phyloP scores from a whole-genome alignment of 441 rosid species.

The Dalechampia spathulata region DNA sequence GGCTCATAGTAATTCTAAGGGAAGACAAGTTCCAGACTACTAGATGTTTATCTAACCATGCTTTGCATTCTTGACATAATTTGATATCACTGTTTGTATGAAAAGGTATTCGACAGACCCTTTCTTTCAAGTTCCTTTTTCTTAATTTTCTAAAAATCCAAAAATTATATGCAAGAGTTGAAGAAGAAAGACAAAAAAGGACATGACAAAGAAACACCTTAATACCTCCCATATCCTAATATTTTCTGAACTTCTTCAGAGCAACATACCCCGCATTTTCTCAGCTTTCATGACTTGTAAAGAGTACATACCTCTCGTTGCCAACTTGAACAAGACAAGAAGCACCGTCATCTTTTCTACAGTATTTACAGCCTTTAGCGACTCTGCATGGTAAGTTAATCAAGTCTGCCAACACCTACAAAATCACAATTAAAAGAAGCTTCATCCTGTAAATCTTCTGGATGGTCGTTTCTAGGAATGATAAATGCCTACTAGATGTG shows the following conservation, averaged over 20 bases:
- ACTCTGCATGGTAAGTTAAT: constrained; percentile 91
- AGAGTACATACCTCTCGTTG: constrained; percentile 53
- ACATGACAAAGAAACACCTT: background rate
- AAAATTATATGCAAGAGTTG: background rate
- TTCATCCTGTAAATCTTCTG: constrained; percentile 6
- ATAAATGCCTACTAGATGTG: background rate
- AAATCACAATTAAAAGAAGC: constrained; percentile 9
- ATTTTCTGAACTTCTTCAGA: background rate
- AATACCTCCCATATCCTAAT: background rate
- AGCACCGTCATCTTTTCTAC: constrained; percentile 67
- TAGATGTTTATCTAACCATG: background rate
- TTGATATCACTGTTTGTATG: background rate
- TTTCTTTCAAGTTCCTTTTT: background rate
- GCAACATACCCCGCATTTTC: background rate
- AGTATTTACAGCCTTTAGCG: constrained; percentile 92
- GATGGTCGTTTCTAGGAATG: background rate
- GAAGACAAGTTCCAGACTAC: too few relatives aligned
- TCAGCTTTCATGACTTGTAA: background rate
- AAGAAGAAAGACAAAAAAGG: background rate
- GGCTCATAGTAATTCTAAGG: too few relatives aligned
- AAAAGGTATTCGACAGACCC: background rate
- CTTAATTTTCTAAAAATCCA: background rate
- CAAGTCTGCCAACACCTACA: constrained; percentile 77
- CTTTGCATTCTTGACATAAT: background rate
- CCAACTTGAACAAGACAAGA: constrained; percentile 88